These are phyloP conservation scores for Tillandsia leiboldiana DNA, from an alignment of 176 grass and related monocot genomes.

Conservation along the genomic window DNA sequence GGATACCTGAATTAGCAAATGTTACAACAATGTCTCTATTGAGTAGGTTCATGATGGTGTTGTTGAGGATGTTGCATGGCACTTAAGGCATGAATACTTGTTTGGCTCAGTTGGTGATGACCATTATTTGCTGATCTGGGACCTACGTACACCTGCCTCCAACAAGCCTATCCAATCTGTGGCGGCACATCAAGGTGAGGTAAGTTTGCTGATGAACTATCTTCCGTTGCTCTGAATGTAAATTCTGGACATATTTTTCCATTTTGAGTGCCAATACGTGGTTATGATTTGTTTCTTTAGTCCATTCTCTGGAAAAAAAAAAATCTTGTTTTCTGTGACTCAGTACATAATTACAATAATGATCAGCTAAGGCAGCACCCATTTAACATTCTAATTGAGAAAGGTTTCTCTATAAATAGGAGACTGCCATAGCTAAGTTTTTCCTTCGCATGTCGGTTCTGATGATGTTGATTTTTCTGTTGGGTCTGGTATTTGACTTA, in stretches of 20 bases:
- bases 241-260: background rate
- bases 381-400: no score
- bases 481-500: background rate
- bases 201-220: conserved; percentile 25
- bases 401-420: no score
- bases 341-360: no score
- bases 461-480: background rate
- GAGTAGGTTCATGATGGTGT: conserved; percentile 80
- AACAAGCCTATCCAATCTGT: conserved; percentile 79
- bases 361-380: no score
- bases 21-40: conserved; percentile 24
- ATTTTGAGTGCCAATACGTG: background rate
- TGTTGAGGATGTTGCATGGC: conserved; percentile 99
- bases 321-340: no score
- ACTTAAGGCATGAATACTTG: conserved; percentile 79
- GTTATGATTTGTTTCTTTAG: no score
- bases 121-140: conserved; percentile 75
- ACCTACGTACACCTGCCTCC: conserved; percentile 38
- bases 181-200: conserved; percentile 86
- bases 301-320: no score
- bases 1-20: background rate
- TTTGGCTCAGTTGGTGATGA: conserved; percentile 97
- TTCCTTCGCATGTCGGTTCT: background rate
- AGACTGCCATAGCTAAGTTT: background rate
- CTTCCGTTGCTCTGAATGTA: background rate